A percentile compares a stretch with the other conserved stretches of the same genome.
Conservation (phyloP, 371 early-diverging fungal species). For the Nematocida parisii region DNA sequence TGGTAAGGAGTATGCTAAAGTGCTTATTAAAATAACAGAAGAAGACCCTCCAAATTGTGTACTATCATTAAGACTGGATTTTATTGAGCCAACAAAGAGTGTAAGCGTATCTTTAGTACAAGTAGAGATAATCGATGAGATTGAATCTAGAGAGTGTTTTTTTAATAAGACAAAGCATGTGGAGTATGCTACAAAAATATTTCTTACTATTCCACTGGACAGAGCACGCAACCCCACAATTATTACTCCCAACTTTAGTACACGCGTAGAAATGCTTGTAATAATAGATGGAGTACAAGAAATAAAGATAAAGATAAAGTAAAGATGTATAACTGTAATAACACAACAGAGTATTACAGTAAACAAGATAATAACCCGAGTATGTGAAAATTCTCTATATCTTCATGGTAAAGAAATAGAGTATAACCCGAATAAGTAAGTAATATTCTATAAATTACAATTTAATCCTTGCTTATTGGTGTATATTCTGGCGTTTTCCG, state of each 20-base stretch:
- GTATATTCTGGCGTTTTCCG: too few species aligned
- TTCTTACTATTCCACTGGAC: conserved; percentile 26
- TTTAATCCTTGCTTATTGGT: too few species aligned
- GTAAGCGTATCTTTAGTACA: conserved; percentile 18
- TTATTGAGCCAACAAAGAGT: conserved; percentile 5
- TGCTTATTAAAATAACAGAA: neutral
- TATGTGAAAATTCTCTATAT: too few species aligned
- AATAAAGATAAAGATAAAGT: conserved; percentile 19
- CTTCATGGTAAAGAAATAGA: too few species aligned
- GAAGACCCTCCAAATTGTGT: conserved; percentile 29
- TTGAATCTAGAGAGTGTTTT: neutral
- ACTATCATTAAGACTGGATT: neutral
- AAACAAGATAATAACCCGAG: too few species aligned
- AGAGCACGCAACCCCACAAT: conserved; percentile 7
- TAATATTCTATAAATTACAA: too few species aligned
- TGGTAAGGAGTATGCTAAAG: conserved; percentile 21
- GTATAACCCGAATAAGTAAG: too few species aligned
- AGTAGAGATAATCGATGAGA: conserved; percentile 27
- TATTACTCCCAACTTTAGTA: conserved; percentile 15
- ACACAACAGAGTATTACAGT: too few species aligned
- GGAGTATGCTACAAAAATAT: neutral
- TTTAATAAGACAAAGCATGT: neutral
- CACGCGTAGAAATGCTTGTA: conserved; percentile 1
- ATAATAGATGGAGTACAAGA: conserved; percentile 1
- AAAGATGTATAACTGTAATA: neutral